These are phyloP conservation scores for Blepharisma undulans DNA, from an alignment of 169 alveolate genomes.

Conservation along the genomic window DNA sequence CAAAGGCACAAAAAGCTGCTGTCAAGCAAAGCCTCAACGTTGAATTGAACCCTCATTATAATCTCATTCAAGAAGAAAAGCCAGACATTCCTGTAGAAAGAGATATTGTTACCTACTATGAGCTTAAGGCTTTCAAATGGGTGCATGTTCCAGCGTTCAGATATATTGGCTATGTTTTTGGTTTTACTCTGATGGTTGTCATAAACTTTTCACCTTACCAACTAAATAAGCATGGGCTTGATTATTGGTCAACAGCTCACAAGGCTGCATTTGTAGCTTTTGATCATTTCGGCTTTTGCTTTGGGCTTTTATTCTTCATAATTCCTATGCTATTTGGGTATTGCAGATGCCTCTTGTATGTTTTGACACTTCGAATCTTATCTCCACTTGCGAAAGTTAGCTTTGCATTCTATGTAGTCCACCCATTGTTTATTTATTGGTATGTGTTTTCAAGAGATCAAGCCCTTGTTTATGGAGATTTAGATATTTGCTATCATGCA, in stretches of 20 bases:
- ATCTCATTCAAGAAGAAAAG: not conserved
- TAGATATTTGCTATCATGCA: not conserved
- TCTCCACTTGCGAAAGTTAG: conserved; percentile 1
- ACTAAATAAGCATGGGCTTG: not conserved
- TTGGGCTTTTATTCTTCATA: not conserved
- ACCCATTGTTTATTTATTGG: not conserved
- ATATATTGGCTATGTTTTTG: not conserved
- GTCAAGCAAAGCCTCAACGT: not conserved
- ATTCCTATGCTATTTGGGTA: conserved; percentile 6
- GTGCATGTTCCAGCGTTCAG: not conserved
- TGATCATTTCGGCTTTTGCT: not conserved
- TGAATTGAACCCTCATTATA: not conserved
- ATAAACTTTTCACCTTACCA: not conserved
- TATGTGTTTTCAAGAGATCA: not conserved
- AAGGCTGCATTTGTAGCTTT: not conserved
- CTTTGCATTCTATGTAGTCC: not conserved
- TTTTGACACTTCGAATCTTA: not conserved
- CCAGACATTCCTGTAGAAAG: not conserved
- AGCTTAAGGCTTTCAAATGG: not conserved
- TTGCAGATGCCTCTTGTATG: not conserved
- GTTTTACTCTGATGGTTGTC: not conserved
- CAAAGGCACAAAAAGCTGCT: not conserved
- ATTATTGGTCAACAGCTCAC: not conserved
- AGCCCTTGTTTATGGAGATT: not conserved
- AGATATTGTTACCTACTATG: not conserved